phyloP scores from a whole-genome alignment of 2,329 filamentous ascomycete genomes.

The Scedosporium minutisporum region DNA sequence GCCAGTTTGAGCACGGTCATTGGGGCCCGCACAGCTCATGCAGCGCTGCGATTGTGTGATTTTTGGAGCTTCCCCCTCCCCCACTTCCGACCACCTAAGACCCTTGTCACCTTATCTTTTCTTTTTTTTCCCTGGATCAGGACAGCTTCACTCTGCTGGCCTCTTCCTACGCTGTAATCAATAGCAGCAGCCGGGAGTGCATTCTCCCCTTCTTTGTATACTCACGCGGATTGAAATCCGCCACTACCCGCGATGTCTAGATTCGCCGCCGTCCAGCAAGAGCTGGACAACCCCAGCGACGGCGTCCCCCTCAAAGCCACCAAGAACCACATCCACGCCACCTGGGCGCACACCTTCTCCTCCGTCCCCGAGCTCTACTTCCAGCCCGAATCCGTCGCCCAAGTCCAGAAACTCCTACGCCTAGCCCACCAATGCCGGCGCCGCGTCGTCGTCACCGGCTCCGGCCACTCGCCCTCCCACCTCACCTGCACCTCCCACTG shows the following conservation, averaged over 20 bases:
- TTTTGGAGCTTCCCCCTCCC: too few species aligned
- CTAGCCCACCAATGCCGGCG: slow-evolving; percentile 74
- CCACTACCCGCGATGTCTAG: neutral
- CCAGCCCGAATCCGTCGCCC: slow-evolving; percentile 65
- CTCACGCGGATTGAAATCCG: too few species aligned
- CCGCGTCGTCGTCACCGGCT: slow-evolving; percentile 78
- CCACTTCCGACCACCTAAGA: too few species aligned
- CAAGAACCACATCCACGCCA: slow-evolving; percentile 67
- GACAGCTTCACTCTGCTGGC: too few species aligned
- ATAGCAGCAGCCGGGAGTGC: too few species aligned
- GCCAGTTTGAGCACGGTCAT: too few species aligned
- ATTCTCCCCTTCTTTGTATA: too few species aligned
- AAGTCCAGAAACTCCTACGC: slow-evolving; percentile 74
- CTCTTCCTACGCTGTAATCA: too few species aligned
- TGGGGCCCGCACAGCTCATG: too few species aligned
- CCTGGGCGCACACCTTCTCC: slow-evolving; percentile 90
- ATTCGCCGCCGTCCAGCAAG: neutral
- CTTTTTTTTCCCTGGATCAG: too few species aligned
- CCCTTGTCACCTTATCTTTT: too few species aligned
- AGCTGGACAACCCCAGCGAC: slow-evolving; percentile 4
- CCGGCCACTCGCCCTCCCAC: slow-evolving; percentile 83
- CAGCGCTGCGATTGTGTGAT: too few species aligned
- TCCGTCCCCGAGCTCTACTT: slow-evolving; percentile 86
- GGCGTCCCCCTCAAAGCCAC: slow-evolving; percentile 61
- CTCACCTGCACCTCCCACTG: slow-evolving; percentile 89